Percentiles rank a stretch among this genome's conserved stretches.
phyloP scores from a whole-genome alignment of 2,329 filamentous ascomycete genomes.

The Arthrobotrys sphaeroides region DNA sequence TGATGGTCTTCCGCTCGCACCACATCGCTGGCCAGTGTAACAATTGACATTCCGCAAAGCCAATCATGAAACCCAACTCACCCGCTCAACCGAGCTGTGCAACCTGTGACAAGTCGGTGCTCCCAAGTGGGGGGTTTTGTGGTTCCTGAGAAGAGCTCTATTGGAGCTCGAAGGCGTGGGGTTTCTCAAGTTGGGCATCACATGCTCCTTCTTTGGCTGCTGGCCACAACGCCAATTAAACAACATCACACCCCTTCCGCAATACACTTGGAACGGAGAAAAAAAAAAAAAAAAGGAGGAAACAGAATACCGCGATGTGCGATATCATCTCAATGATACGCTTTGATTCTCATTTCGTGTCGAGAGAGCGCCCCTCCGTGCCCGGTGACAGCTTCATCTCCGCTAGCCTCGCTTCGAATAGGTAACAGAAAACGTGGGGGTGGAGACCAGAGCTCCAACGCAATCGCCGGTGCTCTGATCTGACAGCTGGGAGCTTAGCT shows the following conservation, averaged over 20 bases:
- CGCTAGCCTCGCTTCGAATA: conserved; percentile 35
- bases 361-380: conserved; percentile 20
- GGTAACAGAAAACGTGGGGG: conserved; percentile 36
- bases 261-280: neutral
- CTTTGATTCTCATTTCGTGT: conserved; percentile 42
- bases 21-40: neutral
- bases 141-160: conserved; percentile 26
- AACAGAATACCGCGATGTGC: neutral
- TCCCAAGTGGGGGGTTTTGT: conserved; percentile 28
- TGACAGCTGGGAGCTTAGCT: conserved; percentile 8
- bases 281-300: conserved; percentile 7
- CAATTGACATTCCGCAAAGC: neutral
- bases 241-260: conserved; percentile 18
- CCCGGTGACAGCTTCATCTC: conserved; percentile 14
- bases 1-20: neutral
- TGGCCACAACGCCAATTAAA: conserved; percentile 35
- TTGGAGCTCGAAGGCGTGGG: conserved; percentile 32
- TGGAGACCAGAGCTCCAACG: conserved; percentile 27
- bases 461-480: neutral
- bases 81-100: conserved; percentile 6
- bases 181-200: conserved; percentile 18
- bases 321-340: conserved; percentile 16
- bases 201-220: conserved; percentile 21
- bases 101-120: conserved; percentile 18
- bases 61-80: neutral